Evolutionary conservation across 176 grass and related monocot species (phyloP).

Genomic region (Eleusine coracana): DNA sequence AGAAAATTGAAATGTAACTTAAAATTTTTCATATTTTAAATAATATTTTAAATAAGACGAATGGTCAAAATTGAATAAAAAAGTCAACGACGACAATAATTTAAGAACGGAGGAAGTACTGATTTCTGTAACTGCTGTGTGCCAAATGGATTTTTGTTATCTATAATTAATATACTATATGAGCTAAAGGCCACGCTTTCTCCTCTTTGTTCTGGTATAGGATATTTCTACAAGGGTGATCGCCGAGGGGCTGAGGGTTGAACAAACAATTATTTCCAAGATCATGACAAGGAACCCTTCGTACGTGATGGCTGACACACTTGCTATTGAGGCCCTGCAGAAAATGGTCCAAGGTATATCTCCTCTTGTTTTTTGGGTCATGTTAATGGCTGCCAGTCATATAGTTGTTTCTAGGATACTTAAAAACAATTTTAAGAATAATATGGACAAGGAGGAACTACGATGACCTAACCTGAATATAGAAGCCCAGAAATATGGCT

Average conservation of each 20-base stretch:
- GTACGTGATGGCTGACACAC: conserved; percentile 72
- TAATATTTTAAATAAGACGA: too few species aligned
- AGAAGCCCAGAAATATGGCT: neutral
- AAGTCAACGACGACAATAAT: too few species aligned
- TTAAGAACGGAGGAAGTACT: neutral
- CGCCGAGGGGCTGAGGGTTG: conserved; percentile 73
- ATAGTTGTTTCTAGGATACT: neutral
- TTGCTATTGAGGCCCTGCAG: conserved; percentile 86
- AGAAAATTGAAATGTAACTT: too few species aligned
- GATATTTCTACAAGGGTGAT: conserved; percentile 89
- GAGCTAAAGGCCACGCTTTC: neutral
- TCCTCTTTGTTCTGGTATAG: conserved; percentile 43
- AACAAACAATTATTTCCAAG: conserved; percentile 89
- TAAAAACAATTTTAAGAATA: conserved; percentile 1
- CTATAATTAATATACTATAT: neutral
- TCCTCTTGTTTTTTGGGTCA: conserved; percentile 7
- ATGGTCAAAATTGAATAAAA: too few species aligned
- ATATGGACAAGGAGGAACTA: neutral
- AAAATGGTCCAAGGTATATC: conserved; percentile 92
- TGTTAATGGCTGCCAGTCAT: neutral
- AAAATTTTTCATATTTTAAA: too few species aligned
- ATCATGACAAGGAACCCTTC: conserved; percentile 88
- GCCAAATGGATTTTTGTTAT: neutral
- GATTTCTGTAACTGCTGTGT: neutral
- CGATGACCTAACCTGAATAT: neutral